These are phyloP conservation scores for Incumbomyces delicatus DNA, from an alignment of 2,329 filamentous ascomycete species.

Conservation along the genomic window DNA sequence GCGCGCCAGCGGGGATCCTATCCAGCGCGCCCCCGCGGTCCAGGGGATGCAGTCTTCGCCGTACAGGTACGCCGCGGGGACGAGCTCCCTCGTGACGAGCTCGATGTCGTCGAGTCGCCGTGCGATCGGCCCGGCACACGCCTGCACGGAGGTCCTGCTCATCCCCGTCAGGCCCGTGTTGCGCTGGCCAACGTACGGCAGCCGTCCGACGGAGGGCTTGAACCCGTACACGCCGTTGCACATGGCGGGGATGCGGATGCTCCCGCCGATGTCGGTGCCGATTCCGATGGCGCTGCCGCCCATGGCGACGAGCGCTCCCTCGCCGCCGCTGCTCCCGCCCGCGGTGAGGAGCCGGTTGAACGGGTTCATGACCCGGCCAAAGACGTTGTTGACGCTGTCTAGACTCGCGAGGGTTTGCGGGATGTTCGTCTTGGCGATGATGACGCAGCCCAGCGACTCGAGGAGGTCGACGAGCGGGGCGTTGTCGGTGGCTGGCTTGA, in stretches of 20 bases:
- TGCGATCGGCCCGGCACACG: constrained; percentile 34
- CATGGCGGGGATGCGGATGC: constrained; percentile 39
- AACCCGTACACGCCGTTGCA: constrained; percentile 44
- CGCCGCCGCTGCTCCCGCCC: constrained; percentile 58
- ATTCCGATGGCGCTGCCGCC: constrained; percentile 50
- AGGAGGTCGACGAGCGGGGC: constrained; percentile 50
- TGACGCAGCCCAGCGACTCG: constrained; percentile 50
- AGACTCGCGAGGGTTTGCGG: constrained; percentile 48
- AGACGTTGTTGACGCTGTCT: constrained; percentile 51
- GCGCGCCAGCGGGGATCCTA: neutral
- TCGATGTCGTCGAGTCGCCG: constrained; percentile 31
- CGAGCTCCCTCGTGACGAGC: constrained; percentile 41
- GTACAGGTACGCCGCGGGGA: constrained; percentile 46
- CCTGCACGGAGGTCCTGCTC: constrained; percentile 43
- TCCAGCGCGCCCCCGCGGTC: neutral
- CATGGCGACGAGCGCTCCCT: constrained; percentile 51
- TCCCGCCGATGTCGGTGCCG: constrained; percentile 50
- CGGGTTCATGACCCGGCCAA: constrained; percentile 53
- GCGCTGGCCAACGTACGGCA: constrained; percentile 46
- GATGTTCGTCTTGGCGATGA: constrained; percentile 63
- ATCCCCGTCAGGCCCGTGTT: constrained; percentile 37
- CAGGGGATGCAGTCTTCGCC: constrained; percentile 32
- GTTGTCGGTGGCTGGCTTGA: constrained; percentile 47
- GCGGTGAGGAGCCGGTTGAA: constrained; percentile 50
- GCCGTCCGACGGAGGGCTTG: constrained; percentile 38